Conservation (phyloP, 2,329 filamentous ascomycete genomes). For the Trichoderma atrobrunneum region DNA sequence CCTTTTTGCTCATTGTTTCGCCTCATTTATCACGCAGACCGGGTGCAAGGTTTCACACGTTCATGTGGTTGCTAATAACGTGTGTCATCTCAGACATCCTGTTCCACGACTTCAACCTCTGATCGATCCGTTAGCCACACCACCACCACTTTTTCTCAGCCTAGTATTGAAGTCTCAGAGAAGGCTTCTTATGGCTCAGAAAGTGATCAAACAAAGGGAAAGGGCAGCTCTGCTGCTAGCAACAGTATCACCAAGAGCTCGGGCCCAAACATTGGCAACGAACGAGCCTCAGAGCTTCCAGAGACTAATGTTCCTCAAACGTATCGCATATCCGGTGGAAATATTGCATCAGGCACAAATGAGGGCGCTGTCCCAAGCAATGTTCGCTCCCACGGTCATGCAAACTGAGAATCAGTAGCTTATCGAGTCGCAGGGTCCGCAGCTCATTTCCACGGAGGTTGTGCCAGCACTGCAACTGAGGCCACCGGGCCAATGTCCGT, state of each 20-base stretch:
- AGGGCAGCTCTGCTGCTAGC: neutral
- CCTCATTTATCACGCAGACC: neutral
- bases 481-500: neutral
- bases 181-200: neutral
- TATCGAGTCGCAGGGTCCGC: neutral
- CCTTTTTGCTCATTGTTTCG: neutral
- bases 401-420: neutral
- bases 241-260: neutral
- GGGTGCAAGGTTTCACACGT: conserved; percentile 12
- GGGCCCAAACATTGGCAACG: neutral
- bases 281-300: neutral
- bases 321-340: neutral
- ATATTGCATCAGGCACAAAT: neutral
- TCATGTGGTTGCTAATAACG: neutral
- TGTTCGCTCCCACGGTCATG: neutral
- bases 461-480: neutral
- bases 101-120: neutral
- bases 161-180: neutral
- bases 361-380: neutral
- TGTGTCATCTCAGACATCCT: neutral
- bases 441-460: neutral
- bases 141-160: neutral
- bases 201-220: neutral
- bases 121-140: neutral
- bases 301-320: neutral